Conservation (phyloP, 2,329 filamentous ascomycete genomes). For the Fusarium temperatum region DNA sequence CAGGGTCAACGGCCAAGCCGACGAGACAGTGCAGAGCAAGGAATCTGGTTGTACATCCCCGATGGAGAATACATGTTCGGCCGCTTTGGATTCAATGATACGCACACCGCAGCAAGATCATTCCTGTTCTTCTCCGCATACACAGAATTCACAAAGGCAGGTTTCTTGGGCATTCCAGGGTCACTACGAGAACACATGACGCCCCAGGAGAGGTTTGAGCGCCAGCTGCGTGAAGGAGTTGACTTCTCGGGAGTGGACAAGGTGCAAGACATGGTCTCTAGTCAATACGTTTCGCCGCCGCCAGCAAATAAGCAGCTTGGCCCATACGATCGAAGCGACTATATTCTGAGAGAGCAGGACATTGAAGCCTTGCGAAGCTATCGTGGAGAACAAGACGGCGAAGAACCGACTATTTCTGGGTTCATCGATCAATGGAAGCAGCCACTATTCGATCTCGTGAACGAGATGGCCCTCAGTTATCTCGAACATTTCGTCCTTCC, state of each 20-base stretch:
- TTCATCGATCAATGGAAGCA: background rate
- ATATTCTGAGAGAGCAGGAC: background rate
- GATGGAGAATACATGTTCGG: background rate
- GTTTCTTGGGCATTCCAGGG: background rate
- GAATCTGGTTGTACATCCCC: background rate
- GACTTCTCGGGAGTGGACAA: background rate
- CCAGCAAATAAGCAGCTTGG: background rate
- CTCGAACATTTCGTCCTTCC: background rate
- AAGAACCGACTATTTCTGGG: background rate
- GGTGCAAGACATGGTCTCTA: background rate
- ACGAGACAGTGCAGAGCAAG: background rate
- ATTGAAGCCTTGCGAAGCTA: background rate
- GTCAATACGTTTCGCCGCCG: background rate
- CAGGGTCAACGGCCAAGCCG: background rate
- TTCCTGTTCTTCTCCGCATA: background rate
- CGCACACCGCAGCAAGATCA: background rate
- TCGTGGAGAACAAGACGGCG: accelerated
- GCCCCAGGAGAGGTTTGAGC: background rate
- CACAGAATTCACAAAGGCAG: background rate
- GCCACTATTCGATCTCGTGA: background rate
- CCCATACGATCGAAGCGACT: background rate
- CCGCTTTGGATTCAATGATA: background rate
- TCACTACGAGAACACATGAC: background rate
- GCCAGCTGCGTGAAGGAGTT: background rate
- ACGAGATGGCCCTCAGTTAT: background rate